Base-by-base conservation (phyloP, 192 early-diverging fungal species). In the Thamnidium elegans region DNA sequence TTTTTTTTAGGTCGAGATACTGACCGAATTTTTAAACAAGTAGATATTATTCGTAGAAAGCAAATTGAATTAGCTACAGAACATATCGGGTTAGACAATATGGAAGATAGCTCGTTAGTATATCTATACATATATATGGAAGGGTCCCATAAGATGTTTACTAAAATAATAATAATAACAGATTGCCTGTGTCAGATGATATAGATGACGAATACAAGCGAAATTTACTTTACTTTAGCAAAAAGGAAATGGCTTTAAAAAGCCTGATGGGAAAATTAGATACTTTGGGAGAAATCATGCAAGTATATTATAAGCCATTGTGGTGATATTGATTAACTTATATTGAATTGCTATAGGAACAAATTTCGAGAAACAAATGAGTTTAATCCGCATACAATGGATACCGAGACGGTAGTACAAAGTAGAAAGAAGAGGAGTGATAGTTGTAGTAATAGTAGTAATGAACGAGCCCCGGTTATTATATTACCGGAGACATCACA, bases 11-110 rank as follows among this genome's bases (percentile, higher is more conserved):
- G 67, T 4, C 51, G 67, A 45, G 45, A 68, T 19, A 63, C 68
- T 1, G 50, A 56, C 21, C 50, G 39, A 26, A 70, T 70, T 30
- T 58, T 70, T 34, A 70, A 65, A 32, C 61, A 70, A 45, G 15
- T 70, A 1, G 63, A 70, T 17, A 53, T 59, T 3, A 70, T 65
- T 30, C 46, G 69, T 19, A 42, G 55, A 39, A 70, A 70, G 48
- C 69, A 70, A 58, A 65, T 65, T 17, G 63, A 64, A 11, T n/a
- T 70, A 5, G 63, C 69, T 46, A 44, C 54, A 17, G 69, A 70
- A 31, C 69, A 70, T 21, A 70, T 70, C 43, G 46, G 47, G 6
- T 17, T 70, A 13, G 69, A 70, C 17, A 13, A 64, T 23, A 36
- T 13, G 46, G n/a, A 62, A 5, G 30, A 62, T 48, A 11, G 9